These are phyloP conservation scores for Garcia nutans DNA, from an alignment of 345 rosid genomes.

Conservation along the genomic window DNA sequence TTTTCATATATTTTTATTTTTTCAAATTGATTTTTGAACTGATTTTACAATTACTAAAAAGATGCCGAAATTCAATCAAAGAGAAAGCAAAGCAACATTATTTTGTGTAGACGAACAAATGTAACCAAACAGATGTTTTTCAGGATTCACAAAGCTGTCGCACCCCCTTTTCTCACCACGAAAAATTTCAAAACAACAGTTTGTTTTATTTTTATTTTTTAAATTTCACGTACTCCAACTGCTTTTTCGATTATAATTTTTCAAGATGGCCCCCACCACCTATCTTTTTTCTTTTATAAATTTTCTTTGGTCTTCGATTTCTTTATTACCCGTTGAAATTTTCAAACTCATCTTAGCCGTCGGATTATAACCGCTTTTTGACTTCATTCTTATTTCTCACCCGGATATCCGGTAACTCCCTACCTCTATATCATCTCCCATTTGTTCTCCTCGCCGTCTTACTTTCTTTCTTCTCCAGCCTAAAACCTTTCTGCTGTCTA, in stretches of 20 bases:
- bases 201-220: too few relatives aligned
- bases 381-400: constrained; percentile 7
- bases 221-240: not conserved
- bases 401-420: constrained; percentile 50
- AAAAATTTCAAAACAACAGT: not conserved
- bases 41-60: too few relatives aligned
- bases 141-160: not conserved
- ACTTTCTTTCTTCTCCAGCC: not conserved
- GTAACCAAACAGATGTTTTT: too few relatives aligned
- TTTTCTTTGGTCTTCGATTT: constrained; percentile 5
- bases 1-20: too few relatives aligned
- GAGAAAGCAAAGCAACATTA: too few relatives aligned
- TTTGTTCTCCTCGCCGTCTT: not conserved
- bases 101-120: too few relatives aligned
- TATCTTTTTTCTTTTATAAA: not conserved
- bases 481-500: not conserved
- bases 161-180: not conserved
- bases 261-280: constrained; percentile 7
- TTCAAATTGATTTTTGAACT: too few relatives aligned
- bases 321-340: constrained; percentile 12
- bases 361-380: constrained; percentile 16
- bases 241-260: not conserved
- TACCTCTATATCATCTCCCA: constrained; percentile 42
- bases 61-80: not conserved
- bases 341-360: constrained; percentile 34